These are phyloP conservation scores for Diutina neorugosa DNA, from an alignment of 1,139 yeast species.

Conservation along the genomic window DNA sequence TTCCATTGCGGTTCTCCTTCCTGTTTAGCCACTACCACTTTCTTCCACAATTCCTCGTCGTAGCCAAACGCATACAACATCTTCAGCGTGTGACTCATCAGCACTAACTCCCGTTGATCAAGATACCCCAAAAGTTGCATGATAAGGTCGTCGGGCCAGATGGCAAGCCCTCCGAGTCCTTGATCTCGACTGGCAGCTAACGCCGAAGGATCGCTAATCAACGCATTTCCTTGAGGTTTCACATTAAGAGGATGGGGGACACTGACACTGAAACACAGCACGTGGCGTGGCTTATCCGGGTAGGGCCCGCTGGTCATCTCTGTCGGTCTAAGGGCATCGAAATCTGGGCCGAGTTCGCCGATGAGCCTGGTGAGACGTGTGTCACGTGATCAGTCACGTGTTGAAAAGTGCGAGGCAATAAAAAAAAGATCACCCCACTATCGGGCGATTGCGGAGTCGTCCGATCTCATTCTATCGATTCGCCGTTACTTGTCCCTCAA, in stretches of 20 bases:
- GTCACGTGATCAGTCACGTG: too few relatives aligned
- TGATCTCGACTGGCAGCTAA: constrained; percentile 16
- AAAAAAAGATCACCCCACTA: too few relatives aligned
- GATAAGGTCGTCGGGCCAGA: constrained; percentile 48
- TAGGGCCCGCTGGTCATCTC: neutral
- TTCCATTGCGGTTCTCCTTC: constrained; percentile 32
- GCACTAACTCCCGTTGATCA: constrained; percentile 9
- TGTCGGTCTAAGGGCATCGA: too few relatives aligned
- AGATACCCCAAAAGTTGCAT: constrained; percentile 34
- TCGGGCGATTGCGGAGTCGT: too few relatives aligned
- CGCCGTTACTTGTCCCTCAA: too few relatives aligned
- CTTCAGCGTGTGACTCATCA: neutral
- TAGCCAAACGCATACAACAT: constrained; percentile 9
- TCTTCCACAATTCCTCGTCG: constrained; percentile 75
- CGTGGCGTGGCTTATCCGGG: neutral
- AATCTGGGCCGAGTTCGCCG: too few relatives aligned
- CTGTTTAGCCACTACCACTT: constrained; percentile 21
- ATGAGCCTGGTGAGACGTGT: too few relatives aligned
- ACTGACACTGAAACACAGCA: neutral
- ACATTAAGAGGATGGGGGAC: constrained; percentile 1
- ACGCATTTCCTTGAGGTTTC: neutral
- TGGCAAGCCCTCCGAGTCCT: constrained; percentile 41
- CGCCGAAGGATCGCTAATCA: constrained; percentile 5
- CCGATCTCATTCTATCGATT: too few relatives aligned
- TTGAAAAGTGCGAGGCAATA: too few relatives aligned